Evolutionary conservation across 169 alveolate genomes (phyloP).

Genomic region (Pseudocohnilembus persalinus): DNA sequence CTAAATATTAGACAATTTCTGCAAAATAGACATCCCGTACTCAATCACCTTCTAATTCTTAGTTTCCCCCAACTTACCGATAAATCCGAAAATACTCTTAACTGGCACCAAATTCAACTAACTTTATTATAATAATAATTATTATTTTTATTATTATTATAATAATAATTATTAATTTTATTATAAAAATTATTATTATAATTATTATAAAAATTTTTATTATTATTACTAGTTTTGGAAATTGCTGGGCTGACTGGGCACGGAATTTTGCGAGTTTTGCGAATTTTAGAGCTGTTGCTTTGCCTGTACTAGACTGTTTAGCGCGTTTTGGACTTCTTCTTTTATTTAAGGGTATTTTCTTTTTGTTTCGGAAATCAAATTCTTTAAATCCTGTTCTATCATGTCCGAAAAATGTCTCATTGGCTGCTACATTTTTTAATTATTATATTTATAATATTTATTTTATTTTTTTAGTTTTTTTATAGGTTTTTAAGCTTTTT

Average conservation of each 20-base stretch:
- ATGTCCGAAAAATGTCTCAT: neutral
- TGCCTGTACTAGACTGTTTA: neutral
- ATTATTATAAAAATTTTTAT: no score
- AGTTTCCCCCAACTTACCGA: neutral
- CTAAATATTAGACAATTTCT: neutral
- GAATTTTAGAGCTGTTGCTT: neutral
- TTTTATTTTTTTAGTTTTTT: no score
- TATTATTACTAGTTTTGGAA: no score
- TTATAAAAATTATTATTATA: no score
- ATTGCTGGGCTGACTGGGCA: no score
- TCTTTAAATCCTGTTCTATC: neutral
- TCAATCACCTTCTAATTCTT: neutral
- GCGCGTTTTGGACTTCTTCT: neutral
- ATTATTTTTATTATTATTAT: no score
- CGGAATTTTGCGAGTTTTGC: neutral
- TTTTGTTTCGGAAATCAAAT: neutral
- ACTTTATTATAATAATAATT: no score
- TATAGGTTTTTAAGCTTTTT: no score
- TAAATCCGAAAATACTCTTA: neutral
- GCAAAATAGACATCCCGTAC: neutral
- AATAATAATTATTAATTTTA: no score
- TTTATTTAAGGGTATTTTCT: neutral
- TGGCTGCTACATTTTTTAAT: neutral
- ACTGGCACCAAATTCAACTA: neutral
- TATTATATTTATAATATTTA: no score